These are phyloP conservation scores for Alternaria sp. DNA, from an alignment of 2,329 filamentous ascomycete genomes.

Conservation along the genomic window DNA sequence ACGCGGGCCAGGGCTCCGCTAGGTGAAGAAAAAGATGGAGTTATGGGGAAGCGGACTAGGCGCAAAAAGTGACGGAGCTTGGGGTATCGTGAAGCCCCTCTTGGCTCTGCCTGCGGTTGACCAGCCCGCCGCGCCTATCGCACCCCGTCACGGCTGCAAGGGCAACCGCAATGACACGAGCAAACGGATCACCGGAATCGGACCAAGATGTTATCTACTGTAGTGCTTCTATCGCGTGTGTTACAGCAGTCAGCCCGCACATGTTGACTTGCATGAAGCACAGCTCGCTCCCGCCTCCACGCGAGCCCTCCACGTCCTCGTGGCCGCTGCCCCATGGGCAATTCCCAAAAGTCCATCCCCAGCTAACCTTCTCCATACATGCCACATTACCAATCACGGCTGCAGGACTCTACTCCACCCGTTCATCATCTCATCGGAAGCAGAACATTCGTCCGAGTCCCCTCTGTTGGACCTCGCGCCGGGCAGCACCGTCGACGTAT, in stretches of 20 bases:
- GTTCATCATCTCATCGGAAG: constrained; percentile 25
- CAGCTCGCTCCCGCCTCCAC: constrained; percentile 19
- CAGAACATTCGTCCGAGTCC: constrained; percentile 47
- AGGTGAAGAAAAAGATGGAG: constrained; percentile 1
- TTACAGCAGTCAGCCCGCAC: constrained; percentile 24
- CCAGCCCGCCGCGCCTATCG: not conserved
- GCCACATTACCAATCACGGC: constrained; percentile 1
- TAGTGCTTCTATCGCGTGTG: not conserved
- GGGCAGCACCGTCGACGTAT: constrained; percentile 49
- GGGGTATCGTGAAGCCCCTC: constrained; percentile 10
- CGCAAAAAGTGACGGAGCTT: constrained; percentile 6
- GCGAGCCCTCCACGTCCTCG: constrained; percentile 19
- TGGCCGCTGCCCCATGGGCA: constrained; percentile 23
- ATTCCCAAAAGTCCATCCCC: constrained; percentile 14
- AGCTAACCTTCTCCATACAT: constrained; percentile 11
- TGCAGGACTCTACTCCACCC: constrained; percentile 11
- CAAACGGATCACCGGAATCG: not conserved
- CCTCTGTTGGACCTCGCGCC: constrained; percentile 50
- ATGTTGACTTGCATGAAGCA: constrained; percentile 40
- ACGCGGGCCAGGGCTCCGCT: not conserved
- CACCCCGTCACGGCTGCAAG: not conserved
- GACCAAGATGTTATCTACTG: not conserved
- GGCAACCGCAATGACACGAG: not conserved
- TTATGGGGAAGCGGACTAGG: constrained; percentile 10
- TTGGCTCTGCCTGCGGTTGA: constrained; percentile 3